These are phyloP conservation scores for Monosporascus sp. DNA, from an alignment of 2,329 filamentous ascomycete genomes.

Conservation along the genomic window DNA sequence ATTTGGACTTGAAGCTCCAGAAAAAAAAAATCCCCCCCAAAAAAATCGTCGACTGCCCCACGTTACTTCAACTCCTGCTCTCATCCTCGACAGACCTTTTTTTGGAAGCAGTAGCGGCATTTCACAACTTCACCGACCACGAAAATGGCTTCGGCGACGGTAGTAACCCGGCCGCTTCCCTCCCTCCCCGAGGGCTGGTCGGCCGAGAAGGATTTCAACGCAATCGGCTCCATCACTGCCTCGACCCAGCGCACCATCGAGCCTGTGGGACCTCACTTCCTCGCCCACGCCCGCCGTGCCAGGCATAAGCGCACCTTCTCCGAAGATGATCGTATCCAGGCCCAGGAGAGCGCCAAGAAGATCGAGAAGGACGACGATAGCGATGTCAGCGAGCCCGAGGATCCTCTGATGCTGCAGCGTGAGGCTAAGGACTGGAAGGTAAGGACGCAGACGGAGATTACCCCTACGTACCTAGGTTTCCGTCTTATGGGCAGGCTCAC, in stretches of 20 bases:
- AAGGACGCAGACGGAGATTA: conserved; percentile 18
- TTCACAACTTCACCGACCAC: conserved; percentile 6
- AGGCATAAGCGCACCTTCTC: conserved; percentile 97
- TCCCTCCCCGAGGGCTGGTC: conserved; percentile 75
- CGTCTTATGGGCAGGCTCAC: neutral
- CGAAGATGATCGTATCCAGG: conserved; percentile 96
- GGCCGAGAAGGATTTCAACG: conserved; percentile 88
- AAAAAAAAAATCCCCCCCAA: too few species aligned
- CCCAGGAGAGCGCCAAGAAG: conserved; percentile 91
- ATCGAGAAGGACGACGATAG: conserved; percentile 85
- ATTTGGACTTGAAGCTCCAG: too few species aligned
- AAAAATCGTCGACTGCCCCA: too few species aligned
- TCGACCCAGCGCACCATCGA: conserved; percentile 85
- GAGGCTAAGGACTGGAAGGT: conserved; percentile 99
- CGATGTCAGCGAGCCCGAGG: conserved; percentile 91
- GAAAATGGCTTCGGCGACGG: conserved; percentile 60
- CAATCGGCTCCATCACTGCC: conserved; percentile 68
- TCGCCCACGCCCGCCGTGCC: conserved; percentile 92
- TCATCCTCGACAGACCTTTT: too few species aligned
- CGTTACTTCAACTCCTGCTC: too few species aligned
- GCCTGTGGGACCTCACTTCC: conserved; percentile 94
- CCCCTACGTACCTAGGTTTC: neutral
- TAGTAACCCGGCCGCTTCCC: conserved; percentile 64
- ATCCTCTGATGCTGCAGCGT: conserved; percentile 82
- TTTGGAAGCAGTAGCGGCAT: too few species aligned